A percentile compares a stretch with the other conserved stretches of the same genome.
Conservation (phyloP, 1,284 basidiomycete species). For the Pisolithus thermaeus region DNA sequence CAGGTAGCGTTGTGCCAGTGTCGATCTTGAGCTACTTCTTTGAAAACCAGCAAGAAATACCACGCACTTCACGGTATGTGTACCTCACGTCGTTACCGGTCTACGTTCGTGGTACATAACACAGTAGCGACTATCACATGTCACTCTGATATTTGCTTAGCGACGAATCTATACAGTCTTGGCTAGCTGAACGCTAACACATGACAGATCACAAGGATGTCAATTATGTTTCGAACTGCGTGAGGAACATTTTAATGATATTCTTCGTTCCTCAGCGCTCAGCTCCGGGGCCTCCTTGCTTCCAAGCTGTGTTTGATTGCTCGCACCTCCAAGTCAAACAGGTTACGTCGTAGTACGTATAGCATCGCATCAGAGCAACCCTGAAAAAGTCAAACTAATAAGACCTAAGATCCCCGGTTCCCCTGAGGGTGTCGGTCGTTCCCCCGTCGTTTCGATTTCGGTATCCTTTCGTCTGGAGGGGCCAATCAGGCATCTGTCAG, state of each 20-base stretch:
- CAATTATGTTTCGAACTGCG: background rate
- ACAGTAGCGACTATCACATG: background rate
- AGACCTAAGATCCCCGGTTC: background rate
- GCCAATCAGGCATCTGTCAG: background rate
- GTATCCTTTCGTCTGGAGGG: background rate
- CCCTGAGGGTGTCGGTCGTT: background rate
- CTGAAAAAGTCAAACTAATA: conserved; percentile 26
- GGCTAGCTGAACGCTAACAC: background rate
- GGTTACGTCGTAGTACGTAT: background rate
- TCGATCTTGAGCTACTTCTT: too few relatives aligned
- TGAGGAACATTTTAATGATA: background rate
- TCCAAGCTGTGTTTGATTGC: background rate
- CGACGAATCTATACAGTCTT: background rate
- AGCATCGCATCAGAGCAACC: conserved; percentile 21
- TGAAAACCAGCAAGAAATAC: too few relatives aligned
- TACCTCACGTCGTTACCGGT: background rate
- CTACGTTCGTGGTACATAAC: background rate
- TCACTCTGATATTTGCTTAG: background rate
- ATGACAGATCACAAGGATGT: background rate
- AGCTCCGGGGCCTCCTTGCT: too few relatives aligned
- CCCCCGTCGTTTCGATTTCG: too few relatives aligned
- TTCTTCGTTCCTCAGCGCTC: too few relatives aligned
- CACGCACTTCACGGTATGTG: too few relatives aligned
- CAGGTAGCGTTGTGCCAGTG: too few relatives aligned
- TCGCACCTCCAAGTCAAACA: background rate